A percentile compares a stretch with the other conserved stretches of the same genome.
These are phyloP conservation scores for Lolium multiflorum DNA, from an alignment of 176 grass and related monocot genomes.

Conservation along the genomic window DNA sequence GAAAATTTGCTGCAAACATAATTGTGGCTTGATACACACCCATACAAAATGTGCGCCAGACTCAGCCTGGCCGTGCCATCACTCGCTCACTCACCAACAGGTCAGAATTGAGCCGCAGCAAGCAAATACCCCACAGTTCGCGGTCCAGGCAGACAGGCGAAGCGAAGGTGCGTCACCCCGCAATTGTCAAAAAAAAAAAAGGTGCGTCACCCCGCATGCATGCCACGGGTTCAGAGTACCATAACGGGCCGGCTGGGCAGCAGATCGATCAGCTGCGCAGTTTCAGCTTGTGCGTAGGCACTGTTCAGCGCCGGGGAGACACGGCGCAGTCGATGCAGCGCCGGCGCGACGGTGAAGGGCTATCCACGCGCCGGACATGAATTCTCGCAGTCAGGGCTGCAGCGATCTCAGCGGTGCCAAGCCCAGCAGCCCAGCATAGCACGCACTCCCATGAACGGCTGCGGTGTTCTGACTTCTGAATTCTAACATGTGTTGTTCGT, in stretches of 20 bases:
- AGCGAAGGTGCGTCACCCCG: not conserved
- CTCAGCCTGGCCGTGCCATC: not conserved
- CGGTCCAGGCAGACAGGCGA: not conserved
- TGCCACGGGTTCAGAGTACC: not conserved
- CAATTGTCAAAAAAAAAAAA: too few relatives aligned
- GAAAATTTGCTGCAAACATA: too few relatives aligned
- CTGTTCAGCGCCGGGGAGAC: not conserved
- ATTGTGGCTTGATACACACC: too few relatives aligned
- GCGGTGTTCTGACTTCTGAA: not conserved
- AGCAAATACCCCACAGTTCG: not conserved
- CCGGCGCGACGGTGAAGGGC: too few relatives aligned
- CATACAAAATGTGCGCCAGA: too few relatives aligned
- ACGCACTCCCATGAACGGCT: too few relatives aligned
- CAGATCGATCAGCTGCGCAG: not conserved
- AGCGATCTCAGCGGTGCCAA: too few relatives aligned
- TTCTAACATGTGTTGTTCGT: not conserved
- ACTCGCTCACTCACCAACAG: not conserved
- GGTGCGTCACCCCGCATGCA: not conserved
- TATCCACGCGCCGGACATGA: too few relatives aligned
- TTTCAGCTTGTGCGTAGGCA: not conserved
- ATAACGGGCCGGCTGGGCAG: too few relatives aligned
- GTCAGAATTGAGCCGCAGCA: not conserved
- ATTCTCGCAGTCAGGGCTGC: too few relatives aligned
- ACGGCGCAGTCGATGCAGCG: too few relatives aligned
- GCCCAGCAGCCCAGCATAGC: too few relatives aligned